These are phyloP conservation scores for Gastrodia elata DNA, from an alignment of 106 monocot genomes.

Conservation along the genomic window DNA sequence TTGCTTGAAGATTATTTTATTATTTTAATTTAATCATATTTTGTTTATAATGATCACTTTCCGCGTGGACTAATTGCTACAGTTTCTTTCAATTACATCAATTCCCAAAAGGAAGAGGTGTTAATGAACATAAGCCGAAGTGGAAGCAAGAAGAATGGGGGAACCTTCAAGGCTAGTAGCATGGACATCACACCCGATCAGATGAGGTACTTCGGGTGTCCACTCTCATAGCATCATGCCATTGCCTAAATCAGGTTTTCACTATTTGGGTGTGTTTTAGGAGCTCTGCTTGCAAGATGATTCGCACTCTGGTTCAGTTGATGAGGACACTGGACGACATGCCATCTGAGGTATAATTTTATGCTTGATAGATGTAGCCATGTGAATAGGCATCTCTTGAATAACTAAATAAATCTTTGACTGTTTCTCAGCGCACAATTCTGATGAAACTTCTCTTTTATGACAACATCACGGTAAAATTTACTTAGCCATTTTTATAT, in stretches of 20 bases:
- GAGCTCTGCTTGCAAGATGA: slow-evolving; percentile 98
- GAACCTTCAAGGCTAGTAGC: slow-evolving; percentile 49
- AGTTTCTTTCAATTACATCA: slow-evolving; percentile 87
- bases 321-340: slow-evolving; percentile 97
- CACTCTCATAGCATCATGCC: not conserved
- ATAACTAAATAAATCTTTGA: not conserved
- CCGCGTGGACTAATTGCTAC: slow-evolving; percentile 5
- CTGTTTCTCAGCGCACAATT: slow-evolving; percentile 68
- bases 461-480: slow-evolving; percentile 81
- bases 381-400: not conserved
- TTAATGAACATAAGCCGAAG: slow-evolving; percentile 70
- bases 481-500: too few relatives aligned
- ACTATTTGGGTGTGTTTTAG: slow-evolving; percentile 18
- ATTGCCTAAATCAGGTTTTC: not conserved
- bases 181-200: slow-evolving; percentile 85
- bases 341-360: slow-evolving; percentile 64
- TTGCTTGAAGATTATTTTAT: not conserved
- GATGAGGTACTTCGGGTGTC: slow-evolving; percentile 55
- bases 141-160: slow-evolving; percentile 71
- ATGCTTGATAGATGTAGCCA: not conserved
- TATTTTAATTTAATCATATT: not conserved
- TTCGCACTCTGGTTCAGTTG: slow-evolving; percentile 81
- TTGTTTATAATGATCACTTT: not conserved
- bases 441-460: slow-evolving; percentile 96
- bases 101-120: slow-evolving; percentile 50